Conservation (phyloP, 1,284 basidiomycete species). For the Pseudozyma thailandica region DNA sequence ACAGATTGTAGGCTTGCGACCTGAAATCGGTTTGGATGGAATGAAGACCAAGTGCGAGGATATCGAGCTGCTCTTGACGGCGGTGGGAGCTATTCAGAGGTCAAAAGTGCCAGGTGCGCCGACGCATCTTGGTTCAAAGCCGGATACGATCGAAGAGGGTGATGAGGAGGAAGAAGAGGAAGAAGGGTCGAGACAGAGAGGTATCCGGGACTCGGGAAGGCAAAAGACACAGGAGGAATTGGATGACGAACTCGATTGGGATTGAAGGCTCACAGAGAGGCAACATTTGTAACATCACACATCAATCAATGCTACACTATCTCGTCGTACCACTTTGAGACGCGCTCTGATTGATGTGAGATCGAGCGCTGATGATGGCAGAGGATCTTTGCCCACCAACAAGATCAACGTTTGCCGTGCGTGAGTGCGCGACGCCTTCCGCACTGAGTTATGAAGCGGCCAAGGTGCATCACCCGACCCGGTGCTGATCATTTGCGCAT, state of each 20-base stretch:
- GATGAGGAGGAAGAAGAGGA: conserved; percentile 36
- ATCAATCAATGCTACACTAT: no score
- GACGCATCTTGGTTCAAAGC: conserved; percentile 26
- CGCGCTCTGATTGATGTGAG: not conserved
- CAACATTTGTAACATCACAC: conserved; percentile 4
- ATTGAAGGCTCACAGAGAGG: conserved; percentile 44
- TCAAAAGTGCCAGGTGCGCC: conserved; percentile 46
- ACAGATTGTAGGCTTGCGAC: conserved; percentile 78
- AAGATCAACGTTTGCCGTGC: no score
- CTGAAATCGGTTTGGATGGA: conserved; percentile 75
- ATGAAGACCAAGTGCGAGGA: conserved; percentile 80
- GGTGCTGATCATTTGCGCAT: no score
- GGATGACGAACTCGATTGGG: conserved; percentile 67
- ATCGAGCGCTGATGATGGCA: no score
- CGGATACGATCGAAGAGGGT: conserved; percentile 17
- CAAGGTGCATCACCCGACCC: no score
- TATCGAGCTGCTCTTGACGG: conserved; percentile 64
- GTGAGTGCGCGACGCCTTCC: no score
- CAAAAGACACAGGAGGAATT: conserved; percentile 60
- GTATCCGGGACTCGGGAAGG: conserved; percentile 27
- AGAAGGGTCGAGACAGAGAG: conserved; percentile 12
- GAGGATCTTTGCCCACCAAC: no score
- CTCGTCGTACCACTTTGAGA: no score
- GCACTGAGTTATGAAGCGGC: no score
- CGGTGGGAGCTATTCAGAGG: conserved; percentile 60